Base-by-base conservation (phyloP, 768 basidiomycete genomes). In the Termitomyces titanicus region DNA sequence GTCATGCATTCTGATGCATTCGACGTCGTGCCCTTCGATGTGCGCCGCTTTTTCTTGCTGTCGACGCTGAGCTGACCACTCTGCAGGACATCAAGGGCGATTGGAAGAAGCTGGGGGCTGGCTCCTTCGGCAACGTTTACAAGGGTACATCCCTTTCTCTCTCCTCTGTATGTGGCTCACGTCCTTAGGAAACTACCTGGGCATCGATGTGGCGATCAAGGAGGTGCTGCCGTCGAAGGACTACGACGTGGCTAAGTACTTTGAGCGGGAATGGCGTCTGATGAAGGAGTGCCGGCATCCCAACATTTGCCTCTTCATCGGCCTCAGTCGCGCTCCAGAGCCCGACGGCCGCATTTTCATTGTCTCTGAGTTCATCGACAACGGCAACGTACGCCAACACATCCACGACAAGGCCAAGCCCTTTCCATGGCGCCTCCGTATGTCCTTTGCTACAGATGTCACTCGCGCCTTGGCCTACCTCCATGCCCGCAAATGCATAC, bases 241-340 rank as follows among this genome's bases (percentile, higher is more conserved):
- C 55, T 98, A 98, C 71, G 93, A 97, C 63, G 94, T 97, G 34
- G 81, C 87, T 63, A 99, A 99, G 72, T 98, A 99, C 75, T 96
- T 98, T 69, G 92, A 96, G 66, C 83, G 96, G n/a, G 96, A 99
- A 79, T 97, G 94, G 92, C 81, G 92, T 29, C 82, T 98, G 29
- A 97, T 98, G 94, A 93, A 94, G 79, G 91, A 94, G 75, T 88
- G 89, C 39, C 79, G 94, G 51, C 94, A 94, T 71, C 91, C 92
- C 9, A 94, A 95, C 65, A 91, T 97, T 59, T 94, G 94, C 37
- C 83, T 94, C 49, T 96, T 94, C 74, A 84, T 98, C 45, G 96
- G 96, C 24, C 83, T 95, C 57, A 92, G 86, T 33, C 84, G 85
- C 31, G 89, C 89, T 3, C 90, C 90, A 7, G 73, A 80, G 0